Evolutionary conservation across 2,329 filamentous ascomycete species (phyloP), one percentile per base, ranked within the genome.

Genomic region (Aspergillus japonicus): DNA sequence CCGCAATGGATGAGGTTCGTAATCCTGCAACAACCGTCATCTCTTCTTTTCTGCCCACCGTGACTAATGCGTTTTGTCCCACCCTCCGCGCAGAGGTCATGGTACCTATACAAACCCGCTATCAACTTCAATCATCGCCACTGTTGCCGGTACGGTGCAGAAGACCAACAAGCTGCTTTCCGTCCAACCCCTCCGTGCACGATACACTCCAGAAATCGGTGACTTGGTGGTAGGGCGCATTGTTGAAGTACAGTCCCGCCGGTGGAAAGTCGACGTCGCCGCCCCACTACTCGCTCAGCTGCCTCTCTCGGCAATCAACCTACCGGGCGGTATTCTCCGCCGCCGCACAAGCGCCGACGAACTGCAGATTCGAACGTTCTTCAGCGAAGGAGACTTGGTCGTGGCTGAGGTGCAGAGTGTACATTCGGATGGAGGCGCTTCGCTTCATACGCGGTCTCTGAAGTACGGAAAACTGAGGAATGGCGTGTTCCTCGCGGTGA

Each of bases 131-230:
- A 99, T 99, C 72, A 86, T 89, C 59, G 93, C 92, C 51, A 96
- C 95, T 5, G 89, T 99, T 33, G 93, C 93, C 6, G 95, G 95
- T 70, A 94, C 89, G 6, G 83, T 98, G 39, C 88, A 90, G 72
- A 94, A 93, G 74, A 98, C 94, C 61, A 99, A 99, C 84, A 98
- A 97, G 76, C 88, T 99, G 51, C 88, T 99, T 66, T 96, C 92
- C 2, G 90, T 99, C 59, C 88, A 89, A 2, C 92, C 95, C 6
- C 83, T 99, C 3, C 91, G 93, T 62, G 93, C 95, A 19, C 89
- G 95, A 62, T 99, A 99, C 80, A 92, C 87, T 2, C 95, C 95
- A 33, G 94, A 97, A 77, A 97, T 99, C 62, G 95, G 95, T 68
- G 95, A 99, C 77, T 83, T 99, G 4, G 91, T 99, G 2, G 89